Base-by-base conservation (phyloP, 176 grass and related monocot genomes). In the Echinochloa phyllopogon region DNA sequence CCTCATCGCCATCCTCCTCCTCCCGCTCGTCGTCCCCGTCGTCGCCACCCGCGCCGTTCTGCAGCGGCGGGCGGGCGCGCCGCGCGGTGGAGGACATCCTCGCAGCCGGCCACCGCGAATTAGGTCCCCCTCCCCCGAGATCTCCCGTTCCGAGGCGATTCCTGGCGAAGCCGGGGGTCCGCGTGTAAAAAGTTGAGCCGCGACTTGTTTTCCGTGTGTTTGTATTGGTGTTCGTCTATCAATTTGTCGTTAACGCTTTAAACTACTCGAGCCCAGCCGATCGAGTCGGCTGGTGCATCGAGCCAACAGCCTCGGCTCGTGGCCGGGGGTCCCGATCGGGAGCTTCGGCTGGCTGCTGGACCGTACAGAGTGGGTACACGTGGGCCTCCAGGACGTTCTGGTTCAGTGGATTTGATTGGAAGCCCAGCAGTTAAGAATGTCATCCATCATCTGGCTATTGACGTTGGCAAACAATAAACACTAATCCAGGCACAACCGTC, bases 41-140 rank as follows among this genome's bases (percentile, higher is more conserved):
- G 20, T 89, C 76, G 8, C 77, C 89, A 20, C 80, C 83, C 71
- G 76, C 84, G 61, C 95, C 95, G 87, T 98, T 93, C 87, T 75
- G 89, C 44, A 90, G 83, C 61, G 85, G 82, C 70, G 82, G 91
- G 78, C 73, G 78, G 65, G 2, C 37, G 57, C 72, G 72, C 72
- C 83, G 78, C 25, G 78, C 83, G 21, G 56, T 77, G 55, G 78
- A 86, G 55, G 78, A 86, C 88, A 90, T 90, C 83, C 44, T 90
- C 88, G 66, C 48, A 68, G 69, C 67, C 87, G 81, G 25, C 38
- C 63, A 33, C 39, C 81, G 69, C 39, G 1, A 72, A 52, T n/a
- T n/a, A n/a, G 85, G 74, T 33, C 75, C 47, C 47, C 64, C 29
- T 43, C 77, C 24, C 81, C 25, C 82, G 75, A 89, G 69, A 85